Conservation (phyloP, 257 asterid species). For the Lycium barbarum region DNA sequence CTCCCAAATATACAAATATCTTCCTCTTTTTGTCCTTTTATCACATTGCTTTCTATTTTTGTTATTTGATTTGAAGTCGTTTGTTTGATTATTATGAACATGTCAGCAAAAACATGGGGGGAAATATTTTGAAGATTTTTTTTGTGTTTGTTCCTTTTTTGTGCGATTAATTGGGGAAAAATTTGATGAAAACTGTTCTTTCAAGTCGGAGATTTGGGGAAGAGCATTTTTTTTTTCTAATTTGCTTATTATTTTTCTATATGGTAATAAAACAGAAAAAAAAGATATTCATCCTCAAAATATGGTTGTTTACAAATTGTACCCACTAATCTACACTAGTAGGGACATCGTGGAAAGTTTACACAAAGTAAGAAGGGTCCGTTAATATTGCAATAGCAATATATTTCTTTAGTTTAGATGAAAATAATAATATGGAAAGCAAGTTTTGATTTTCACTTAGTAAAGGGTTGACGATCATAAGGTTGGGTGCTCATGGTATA, state of each 20-base stretch:
- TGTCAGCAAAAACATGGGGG: constrained; percentile 15
- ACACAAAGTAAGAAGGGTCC: background rate
- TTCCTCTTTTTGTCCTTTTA: background rate
- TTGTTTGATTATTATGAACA: constrained; percentile 36
- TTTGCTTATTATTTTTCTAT: background rate
- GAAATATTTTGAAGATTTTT: too few species aligned
- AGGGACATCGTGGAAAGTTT: background rate
- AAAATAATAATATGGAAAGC: background rate
- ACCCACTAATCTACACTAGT: background rate
- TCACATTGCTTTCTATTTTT: background rate
- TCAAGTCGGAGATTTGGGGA: constrained; percentile 25
- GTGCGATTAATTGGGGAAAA: background rate
- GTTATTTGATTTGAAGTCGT: constrained; percentile 28
- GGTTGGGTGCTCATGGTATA: background rate
- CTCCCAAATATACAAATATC: background rate
- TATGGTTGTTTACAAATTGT: background rate
- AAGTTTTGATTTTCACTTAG: constrained; percentile 13
- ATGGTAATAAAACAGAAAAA: background rate
- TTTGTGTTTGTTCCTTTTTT: too few species aligned
- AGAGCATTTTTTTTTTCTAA: background rate
- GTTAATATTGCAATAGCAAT: background rate
- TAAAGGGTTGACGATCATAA: background rate
- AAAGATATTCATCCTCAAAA: background rate
- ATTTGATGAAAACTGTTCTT: background rate
- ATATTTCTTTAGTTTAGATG: background rate